Base-by-base conservation (phyloP, 305 asterid genomes). In the Plantago lanceolata region DNA sequence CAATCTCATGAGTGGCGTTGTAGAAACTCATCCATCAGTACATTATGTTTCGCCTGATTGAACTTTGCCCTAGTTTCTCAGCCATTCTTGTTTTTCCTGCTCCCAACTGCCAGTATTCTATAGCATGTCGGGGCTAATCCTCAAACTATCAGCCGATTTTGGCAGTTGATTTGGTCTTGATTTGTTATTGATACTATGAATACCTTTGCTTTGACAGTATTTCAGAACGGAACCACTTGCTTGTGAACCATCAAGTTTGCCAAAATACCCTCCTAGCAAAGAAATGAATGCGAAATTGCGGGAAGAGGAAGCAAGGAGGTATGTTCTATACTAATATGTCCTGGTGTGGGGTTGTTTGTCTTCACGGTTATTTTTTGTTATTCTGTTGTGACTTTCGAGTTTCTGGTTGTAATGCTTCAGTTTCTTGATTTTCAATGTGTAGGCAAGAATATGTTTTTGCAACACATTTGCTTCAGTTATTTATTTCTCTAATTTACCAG, bases 221-320 rank as follows among this genome's bases (percentile, higher is more conserved):
- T 93, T 93, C 88, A 69, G 17, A 21, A 78, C 88, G 3, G 79
- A 76, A 65, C 99, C 99, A 43, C 84, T 81, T 66, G 90, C 97
- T 6, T 93, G 95, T 71, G 92, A 85, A 70, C 87, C 95, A 0
- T 73, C 87, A 20, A 83, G 85, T 75, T 48, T 93, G 82, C 96
- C 96, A 1, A 83, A 80, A 73, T 89, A 78, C 81, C 92, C 94
- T 5, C 96, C 99, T 2, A 89, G 82, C 85, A 90, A 90, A 72
- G 97, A 90, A 85, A 85, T 87, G 49, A 94, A 87, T 71, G 95
- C 95, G 33, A 90, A 83, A 79, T 60, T 43, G 62, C 92, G 95
- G 2, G 99, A 91, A 59, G 90, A 89, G 69, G 92, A 84, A 71
- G 78, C 85, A 64, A 76, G 82, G 81, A 82, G 86, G 96, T 88